Percentiles rank a stretch among this genome's conserved stretches.
These are phyloP conservation scores for Penicillium roqueforti DNA, from an alignment of 495 filamentous ascomycete species.

Conservation along the genomic window DNA sequence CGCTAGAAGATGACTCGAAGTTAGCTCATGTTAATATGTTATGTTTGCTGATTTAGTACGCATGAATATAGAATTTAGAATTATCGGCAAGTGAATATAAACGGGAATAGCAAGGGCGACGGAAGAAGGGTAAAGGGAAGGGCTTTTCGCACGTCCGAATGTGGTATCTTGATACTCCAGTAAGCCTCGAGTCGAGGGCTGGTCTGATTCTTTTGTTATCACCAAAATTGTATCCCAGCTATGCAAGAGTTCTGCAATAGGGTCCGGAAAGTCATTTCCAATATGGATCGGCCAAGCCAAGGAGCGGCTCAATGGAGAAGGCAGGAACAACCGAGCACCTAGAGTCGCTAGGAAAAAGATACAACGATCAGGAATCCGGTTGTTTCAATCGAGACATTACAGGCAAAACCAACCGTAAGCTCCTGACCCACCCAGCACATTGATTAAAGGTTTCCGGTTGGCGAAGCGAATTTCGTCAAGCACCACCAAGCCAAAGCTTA, in stretches of 20 bases:
- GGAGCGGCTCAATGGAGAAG: conserved; percentile 26
- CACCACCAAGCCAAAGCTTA: conserved; percentile 33
- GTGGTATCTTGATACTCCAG: conserved; percentile 31
- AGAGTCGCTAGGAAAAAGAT: conserved; percentile 25
- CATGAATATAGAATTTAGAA: neutral
- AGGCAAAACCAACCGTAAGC: conserved; percentile 25
- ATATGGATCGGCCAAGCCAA: conserved; percentile 81
- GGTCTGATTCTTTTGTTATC: conserved; percentile 74
- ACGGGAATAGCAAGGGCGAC: too few species aligned
- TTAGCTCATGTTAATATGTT: conserved; percentile 14
- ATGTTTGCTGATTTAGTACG: neutral
- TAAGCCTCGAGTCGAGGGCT: conserved; percentile 34
- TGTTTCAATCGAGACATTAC: too few species aligned
- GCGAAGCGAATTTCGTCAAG: conserved; percentile 34
- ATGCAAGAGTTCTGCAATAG: conserved; percentile 50
- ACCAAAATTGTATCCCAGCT: conserved; percentile 61
- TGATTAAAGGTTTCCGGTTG: conserved; percentile 15
- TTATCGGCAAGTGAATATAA: neutral
- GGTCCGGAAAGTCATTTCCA: conserved; percentile 70
- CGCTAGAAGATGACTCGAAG: conserved; percentile 28
- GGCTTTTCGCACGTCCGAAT: conserved; percentile 37
- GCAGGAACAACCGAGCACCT: conserved; percentile 30
- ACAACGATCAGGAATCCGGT: neutral
- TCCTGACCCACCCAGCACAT: conserved; percentile 36
- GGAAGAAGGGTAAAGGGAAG: neutral